phyloP scores from a whole-genome alignment of 768 basidiomycete species.

The Trametopsis cervina region DNA sequence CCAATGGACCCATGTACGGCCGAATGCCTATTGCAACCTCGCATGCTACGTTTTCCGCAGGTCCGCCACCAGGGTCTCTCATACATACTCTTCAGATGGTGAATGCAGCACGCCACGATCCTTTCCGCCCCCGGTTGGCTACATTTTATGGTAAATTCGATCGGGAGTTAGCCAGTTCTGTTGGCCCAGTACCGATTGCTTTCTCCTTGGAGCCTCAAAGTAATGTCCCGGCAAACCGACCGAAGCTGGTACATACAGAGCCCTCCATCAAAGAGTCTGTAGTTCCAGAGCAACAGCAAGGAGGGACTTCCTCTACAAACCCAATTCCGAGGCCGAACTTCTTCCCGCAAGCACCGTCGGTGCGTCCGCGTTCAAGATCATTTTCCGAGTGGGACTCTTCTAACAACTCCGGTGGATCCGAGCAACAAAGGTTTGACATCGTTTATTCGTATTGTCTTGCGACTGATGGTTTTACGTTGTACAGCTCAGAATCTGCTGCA shows the following conservation, averaged over 20 bases:
- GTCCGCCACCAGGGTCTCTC: conserved; percentile 22
- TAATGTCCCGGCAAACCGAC: conserved; percentile 24
- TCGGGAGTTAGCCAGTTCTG: conserved; percentile 39
- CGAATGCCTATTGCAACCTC: conserved; percentile 20
- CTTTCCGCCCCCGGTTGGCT: conserved; percentile 13
- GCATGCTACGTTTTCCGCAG: conserved; percentile 2
- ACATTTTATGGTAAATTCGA: conserved; percentile 60
- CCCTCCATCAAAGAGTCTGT: too few relatives aligned
- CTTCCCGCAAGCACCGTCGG: conserved; percentile 43
- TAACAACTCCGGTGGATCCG: conserved; percentile 19
- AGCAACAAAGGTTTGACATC: conserved; percentile 16
- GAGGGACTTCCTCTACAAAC: background rate
- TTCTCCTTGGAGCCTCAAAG: conserved; percentile 49
- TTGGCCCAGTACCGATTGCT: conserved; percentile 53
- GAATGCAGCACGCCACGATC: conserved; percentile 18
- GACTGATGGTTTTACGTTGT: background rate
- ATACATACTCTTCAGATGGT: conserved; percentile 20
- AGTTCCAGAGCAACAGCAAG: background rate
- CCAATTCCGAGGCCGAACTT: conserved; percentile 55
- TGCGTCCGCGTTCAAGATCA: conserved; percentile 57
- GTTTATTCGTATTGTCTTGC: background rate
- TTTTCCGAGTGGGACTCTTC: conserved; percentile 64
- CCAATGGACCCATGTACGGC: conserved; percentile 58
- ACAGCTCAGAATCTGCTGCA: conserved; percentile 9
- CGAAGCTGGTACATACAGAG: too few relatives aligned